Percentiles rank a stretch among this genome's conserved stretches.
phyloP scores from a whole-genome alignment of 2,329 filamentous ascomycete species.

The Dothistroma septosporum region DNA sequence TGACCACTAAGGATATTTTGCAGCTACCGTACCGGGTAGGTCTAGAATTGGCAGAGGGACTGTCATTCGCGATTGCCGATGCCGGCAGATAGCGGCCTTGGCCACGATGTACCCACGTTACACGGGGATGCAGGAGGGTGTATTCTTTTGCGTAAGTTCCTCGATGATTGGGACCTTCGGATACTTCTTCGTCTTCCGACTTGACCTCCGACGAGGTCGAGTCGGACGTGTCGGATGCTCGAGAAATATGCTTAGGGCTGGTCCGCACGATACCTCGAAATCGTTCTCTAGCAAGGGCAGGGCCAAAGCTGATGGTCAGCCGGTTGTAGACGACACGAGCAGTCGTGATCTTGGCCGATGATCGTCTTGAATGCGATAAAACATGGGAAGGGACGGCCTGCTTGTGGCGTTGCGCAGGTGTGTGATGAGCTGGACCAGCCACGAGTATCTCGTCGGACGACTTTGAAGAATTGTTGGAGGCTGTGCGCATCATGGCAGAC shows the following conservation, averaged over 20 bases:
- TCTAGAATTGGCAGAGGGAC: slow-evolving; percentile 8
- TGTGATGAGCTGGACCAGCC: not conserved
- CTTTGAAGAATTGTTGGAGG: slow-evolving; percentile 22
- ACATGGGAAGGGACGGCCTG: not conserved
- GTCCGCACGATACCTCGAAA: slow-evolving; percentile 13
- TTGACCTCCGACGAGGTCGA: not conserved
- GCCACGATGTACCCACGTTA: slow-evolving; percentile 34
- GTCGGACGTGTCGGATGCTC: not conserved
- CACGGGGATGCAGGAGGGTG: slow-evolving; percentile 30
- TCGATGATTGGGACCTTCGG: slow-evolving; percentile 29
- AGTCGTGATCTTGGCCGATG: not conserved
- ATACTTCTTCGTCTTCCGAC: slow-evolving; percentile 3
- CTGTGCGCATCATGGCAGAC: slow-evolving; percentile 13
- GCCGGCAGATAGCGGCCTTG: slow-evolving; percentile 34
- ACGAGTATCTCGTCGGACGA: slow-evolving; percentile 26
- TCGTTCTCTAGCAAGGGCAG: slow-evolving; percentile 10
- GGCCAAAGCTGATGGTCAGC: slow-evolving; percentile 15
- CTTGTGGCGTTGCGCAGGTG: not conserved
- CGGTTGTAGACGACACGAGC: not conserved
- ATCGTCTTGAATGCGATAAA: not conserved
- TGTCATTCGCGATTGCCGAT: slow-evolving; percentile 15
- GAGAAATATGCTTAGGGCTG: slow-evolving; percentile 11
- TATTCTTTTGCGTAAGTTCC: slow-evolving; percentile 33
- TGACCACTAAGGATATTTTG: not conserved
- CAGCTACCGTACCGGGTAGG: slow-evolving; percentile 17